Percentiles rank a stretch among this genome's conserved stretches.
Conservation (phyloP, 371 early-diverging fungal genomes). For the Rhizopus arrhizus region DNA sequence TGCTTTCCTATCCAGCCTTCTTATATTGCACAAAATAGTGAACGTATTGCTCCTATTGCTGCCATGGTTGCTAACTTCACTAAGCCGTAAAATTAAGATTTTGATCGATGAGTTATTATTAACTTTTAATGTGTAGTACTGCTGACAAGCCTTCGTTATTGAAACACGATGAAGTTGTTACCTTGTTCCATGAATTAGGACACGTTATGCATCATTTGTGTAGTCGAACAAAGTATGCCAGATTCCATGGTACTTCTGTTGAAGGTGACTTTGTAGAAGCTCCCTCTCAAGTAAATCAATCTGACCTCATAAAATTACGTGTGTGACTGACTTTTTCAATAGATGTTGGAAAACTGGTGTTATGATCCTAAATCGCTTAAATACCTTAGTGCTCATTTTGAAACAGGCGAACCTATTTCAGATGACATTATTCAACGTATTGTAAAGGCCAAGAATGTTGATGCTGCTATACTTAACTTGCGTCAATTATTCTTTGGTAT, state of each 20-base stretch:
- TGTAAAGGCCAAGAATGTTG: slow-evolving; percentile 73
- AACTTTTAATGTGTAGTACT: slow-evolving; percentile 43
- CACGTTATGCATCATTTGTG: slow-evolving; percentile 87
- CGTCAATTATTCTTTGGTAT: slow-evolving; percentile 80
- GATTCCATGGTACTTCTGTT: slow-evolving; percentile 79
- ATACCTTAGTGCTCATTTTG: slow-evolving; percentile 72
- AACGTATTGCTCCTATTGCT: slow-evolving; percentile 67
- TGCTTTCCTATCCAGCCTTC: slow-evolving; percentile 74
- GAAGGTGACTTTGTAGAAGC: slow-evolving; percentile 93
- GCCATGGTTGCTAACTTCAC: slow-evolving; percentile 87
- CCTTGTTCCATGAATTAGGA: slow-evolving; percentile 78
- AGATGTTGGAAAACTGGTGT: slow-evolving; percentile 75
- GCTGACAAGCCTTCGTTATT: slow-evolving; percentile 74
- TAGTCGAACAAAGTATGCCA: slow-evolving; percentile 67
- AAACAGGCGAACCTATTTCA: slow-evolving; percentile 73
- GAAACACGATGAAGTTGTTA: slow-evolving; percentile 82
- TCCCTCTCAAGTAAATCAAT: slow-evolving; percentile 70
- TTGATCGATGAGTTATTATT: neutral
- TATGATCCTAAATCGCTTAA: slow-evolving; percentile 76
- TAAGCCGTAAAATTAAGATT: slow-evolving; percentile 56
- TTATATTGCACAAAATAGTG: slow-evolving; percentile 50
- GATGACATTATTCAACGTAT: slow-evolving; percentile 71
- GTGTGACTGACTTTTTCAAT: neutral
- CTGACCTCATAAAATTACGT: neutral
- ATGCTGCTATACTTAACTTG: slow-evolving; percentile 71